phyloP scores from a whole-genome alignment of 148 eudicot genomes.

The Silene latifolia region DNA sequence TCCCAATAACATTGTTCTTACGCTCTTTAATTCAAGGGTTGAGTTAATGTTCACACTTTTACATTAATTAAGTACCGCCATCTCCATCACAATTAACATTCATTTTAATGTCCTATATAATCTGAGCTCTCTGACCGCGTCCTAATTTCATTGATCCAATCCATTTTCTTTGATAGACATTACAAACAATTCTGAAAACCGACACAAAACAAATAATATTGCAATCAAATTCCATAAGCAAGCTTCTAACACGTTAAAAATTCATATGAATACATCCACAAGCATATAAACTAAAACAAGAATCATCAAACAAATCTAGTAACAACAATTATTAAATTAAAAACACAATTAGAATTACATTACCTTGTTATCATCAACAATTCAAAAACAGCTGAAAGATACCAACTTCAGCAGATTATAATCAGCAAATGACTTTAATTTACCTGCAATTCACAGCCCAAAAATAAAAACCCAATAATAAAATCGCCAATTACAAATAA shows the following conservation, averaged over 20 bases:
- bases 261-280: neutral
- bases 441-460: slow-evolving; percentile 13
- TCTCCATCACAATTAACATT: too few species aligned
- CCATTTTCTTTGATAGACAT: neutral
- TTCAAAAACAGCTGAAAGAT: neutral
- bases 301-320: neutral
- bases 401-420: slow-evolving; percentile 12
- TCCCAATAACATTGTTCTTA: too few species aligned
- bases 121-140: too few species aligned
- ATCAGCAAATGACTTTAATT: slow-evolving; percentile 11
- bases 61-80: too few species aligned
- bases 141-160: too few species aligned
- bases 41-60: too few species aligned
- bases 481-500: neutral
- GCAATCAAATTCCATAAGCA: neutral
- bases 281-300: neutral
- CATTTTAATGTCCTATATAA: too few species aligned
- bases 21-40: too few species aligned
- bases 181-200: neutral
- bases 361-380: slow-evolving; percentile 25
- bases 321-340: neutral
- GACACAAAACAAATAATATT: neutral
- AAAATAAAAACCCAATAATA: neutral
- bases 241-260: neutral
- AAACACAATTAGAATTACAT: neutral